Evolutionary conservation across 495 filamentous ascomycete genomes (phyloP).

Genomic region (Penicillium cosmopolitanum): DNA sequence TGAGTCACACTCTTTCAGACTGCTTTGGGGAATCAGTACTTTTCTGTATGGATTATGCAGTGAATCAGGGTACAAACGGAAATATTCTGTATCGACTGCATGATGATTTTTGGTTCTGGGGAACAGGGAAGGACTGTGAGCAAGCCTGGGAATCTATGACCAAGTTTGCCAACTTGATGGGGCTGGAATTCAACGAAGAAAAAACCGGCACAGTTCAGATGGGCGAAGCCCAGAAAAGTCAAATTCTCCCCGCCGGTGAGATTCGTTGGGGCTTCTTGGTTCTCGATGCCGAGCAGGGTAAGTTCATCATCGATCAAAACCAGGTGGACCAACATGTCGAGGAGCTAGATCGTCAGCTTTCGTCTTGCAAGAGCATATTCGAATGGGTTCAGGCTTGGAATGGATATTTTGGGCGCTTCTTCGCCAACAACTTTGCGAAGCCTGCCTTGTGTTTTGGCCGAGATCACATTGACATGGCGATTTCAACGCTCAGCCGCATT

Average conservation of each 20-base stretch:
- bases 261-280: conserved; percentile 70
- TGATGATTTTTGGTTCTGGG: conserved; percentile 76
- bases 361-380: conserved; percentile 59
- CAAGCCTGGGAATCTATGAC: conserved; percentile 63
- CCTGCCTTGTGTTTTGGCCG: conserved; percentile 67
- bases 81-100: conserved; percentile 63
- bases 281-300: conserved; percentile 56
- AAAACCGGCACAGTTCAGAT: conserved; percentile 62
- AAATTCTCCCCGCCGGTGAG: conserved; percentile 52
- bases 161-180: conserved; percentile 56
- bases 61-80: conserved; percentile 61
- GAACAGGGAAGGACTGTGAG: conserved; percentile 53
- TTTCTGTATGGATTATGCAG: conserved; percentile 67
- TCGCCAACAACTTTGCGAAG: conserved; percentile 67
- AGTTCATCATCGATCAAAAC: conserved; percentile 64
- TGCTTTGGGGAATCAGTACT: conserved; percentile 63
- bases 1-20: conserved; percentile 61
- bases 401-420: conserved; percentile 32
- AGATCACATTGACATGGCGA: conserved; percentile 64
- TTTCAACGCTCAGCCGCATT: conserved; percentile 61
- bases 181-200: conserved; percentile 57
- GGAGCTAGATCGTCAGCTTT: conserved; percentile 63
- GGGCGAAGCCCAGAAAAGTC: conserved; percentile 3
- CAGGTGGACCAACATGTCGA: conserved; percentile 65
- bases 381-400: conserved; percentile 45